Base-by-base conservation (phyloP, 805 yeast species). In the Dipodascopsis uninucleata region DNA sequence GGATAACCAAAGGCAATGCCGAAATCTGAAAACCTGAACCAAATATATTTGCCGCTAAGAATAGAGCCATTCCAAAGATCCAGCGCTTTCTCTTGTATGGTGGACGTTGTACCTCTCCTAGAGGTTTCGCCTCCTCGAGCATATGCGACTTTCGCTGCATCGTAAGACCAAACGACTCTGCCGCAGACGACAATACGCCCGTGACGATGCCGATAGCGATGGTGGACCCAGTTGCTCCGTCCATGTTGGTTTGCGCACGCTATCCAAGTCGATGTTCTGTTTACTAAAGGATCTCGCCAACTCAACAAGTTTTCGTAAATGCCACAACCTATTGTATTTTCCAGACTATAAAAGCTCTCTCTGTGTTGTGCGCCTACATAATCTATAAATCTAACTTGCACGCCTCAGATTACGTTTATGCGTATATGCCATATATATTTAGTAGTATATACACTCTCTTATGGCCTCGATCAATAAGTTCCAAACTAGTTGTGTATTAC, bases 1-100 rank as follows among this genome's bases (percentile, higher is more conserved):
- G 63, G 2, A 88, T 74, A 34, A 86, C 81, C 48, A 88, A 68
- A 1, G 96, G 96, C 32, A 87, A 68, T 2, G 95, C 82, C 1
- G 93, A 77, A 29, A 88, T 78, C 65, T 88, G 96, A 22, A 87
- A 82, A 16, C 83, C 70, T 1, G 93, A 82, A 1, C 96, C 96
- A 31, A 86, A 67, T 1, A 88, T 66, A 56, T 87, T 88, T 31
- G 95, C 79, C 3, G 76, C 58, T 21, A 88, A 72, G 61, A 88
- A 87, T 34, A 88, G 63, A 3, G 71, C 52, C 44, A 88, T 77
- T 1, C 96, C 96, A 22, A 76, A 48, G 32, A 85, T 72, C 96
- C 95, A 87, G 52, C 84, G 66, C 34, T 77, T 59, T 24, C 64
- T 56, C 40, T 63, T 47, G 45, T 62, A 74, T n/a, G 58, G 56